Evolutionary conservation across 345 rosid species (phyloP), one percentile per base, ranked within the genome.

Genomic region (Aquilaria sinensis): DNA sequence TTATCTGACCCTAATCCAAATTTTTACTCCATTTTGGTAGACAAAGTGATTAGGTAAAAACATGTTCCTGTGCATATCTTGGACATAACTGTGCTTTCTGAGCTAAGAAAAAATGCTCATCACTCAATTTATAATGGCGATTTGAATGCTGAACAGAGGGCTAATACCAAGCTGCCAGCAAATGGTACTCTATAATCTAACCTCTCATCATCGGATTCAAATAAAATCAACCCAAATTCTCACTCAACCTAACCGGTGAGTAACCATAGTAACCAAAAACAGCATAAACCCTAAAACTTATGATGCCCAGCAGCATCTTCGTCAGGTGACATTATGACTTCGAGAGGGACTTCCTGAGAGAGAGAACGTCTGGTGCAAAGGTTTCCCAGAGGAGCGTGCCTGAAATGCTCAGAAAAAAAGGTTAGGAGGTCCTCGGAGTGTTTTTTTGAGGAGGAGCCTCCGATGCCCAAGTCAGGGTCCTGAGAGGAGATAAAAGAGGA

Each of bases 61-160:
- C 78, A 58, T 2, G 67, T 12, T 41, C 92, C 86, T 54, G 74
- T 83, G 12, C 81, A 76, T 53, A 62, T 94, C 60, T 70, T 94
- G 57, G 97, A 94, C 78, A 94, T 94, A 51, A 75, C 97, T 4
- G 75, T 78, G 92, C 92, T 94, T 7, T 94, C 97, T 2, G 92
- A 84, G 70, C 83, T 86, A 12, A 74, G 99, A 53, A 85, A 88
- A 58, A 97, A 94, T 13, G 89, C 84, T 6, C 97, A 94, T 72
- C 99, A 97, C n/a, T 90, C 99, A 0, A 85, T 94, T 53, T 94
- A 94, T 60, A 77, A 88, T 14, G 99, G 97, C 5, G 89, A 88
- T 67, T 65, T 90, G 62, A 94, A 61, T 67, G 85, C 88, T 1
- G 67, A 60, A 5, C 81, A 88, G 58, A 81, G 80, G 70, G 86